These are phyloP conservation scores for Mycena capillaripes DNA, from an alignment of 768 basidiomycete species.

Conservation along the genomic window DNA sequence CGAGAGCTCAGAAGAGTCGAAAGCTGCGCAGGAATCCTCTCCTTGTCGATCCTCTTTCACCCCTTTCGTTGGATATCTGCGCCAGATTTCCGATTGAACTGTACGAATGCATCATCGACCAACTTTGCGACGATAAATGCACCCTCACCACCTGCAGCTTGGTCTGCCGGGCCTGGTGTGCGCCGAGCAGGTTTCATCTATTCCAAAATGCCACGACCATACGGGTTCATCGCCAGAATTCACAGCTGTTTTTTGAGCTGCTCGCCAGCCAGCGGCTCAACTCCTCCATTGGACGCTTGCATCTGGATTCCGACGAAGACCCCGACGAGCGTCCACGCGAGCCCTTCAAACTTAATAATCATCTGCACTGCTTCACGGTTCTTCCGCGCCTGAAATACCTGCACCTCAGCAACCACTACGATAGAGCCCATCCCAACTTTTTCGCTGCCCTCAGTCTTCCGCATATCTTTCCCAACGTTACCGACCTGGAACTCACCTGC, in stretches of 20 bases:
- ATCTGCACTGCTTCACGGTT: background rate
- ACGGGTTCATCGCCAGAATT: background rate
- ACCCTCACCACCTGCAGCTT: slow-evolving; percentile 7
- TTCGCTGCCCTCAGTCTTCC: background rate
- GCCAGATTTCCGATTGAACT: slow-evolving; percentile 14
- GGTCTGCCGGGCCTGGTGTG: slow-evolving; percentile 15
- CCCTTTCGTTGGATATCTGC: background rate
- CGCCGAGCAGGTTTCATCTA: slow-evolving; percentile 18
- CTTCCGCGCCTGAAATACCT: slow-evolving; percentile 7
- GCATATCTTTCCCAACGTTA: slow-evolving; percentile 5
- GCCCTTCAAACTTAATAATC: slow-evolving; percentile 9
- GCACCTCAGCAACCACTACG: slow-evolving; percentile 1
- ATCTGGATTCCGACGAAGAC: slow-evolving; percentile 15
- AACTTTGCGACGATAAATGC: background rate
- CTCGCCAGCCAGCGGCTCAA: slow-evolving; percentile 13
- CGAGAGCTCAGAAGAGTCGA: background rate
- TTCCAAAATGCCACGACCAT: slow-evolving; percentile 16
- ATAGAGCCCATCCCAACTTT: background rate
- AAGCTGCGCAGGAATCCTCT: slow-evolving; percentile 6
- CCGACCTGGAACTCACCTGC: slow-evolving; percentile 2
- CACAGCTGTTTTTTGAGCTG: slow-evolving; percentile 4
- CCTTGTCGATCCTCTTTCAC: background rate
- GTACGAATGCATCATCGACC: slow-evolving; percentile 18
- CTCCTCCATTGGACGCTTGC: slow-evolving; percentile 15
- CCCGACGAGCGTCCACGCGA: background rate